phyloP scores from a whole-genome alignment of 2,329 filamentous ascomycete genomes.

The Fusarium subglutinans region DNA sequence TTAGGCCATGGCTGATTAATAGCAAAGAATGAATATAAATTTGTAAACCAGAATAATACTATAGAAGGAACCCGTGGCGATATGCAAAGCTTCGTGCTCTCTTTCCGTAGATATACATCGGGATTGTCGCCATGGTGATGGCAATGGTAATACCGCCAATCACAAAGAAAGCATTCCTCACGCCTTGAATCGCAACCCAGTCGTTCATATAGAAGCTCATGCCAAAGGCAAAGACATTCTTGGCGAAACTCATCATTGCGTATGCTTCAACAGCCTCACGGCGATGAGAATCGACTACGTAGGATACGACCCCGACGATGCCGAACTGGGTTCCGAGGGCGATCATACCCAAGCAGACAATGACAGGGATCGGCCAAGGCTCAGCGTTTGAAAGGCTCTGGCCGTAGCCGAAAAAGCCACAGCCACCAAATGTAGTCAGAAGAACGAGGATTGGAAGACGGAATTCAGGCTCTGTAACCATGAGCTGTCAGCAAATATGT shows the following conservation, averaged over 20 bases:
- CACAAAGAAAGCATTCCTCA: neutral
- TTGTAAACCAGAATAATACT: fast-evolving
- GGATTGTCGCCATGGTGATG: neutral
- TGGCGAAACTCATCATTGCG: neutral
- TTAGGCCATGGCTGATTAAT: fast-evolving
- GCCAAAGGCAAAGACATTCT: neutral
- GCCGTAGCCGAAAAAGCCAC: neutral
- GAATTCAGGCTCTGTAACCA: neutral
- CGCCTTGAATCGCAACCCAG: neutral
- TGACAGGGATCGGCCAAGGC: neutral
- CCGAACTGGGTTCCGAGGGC: neutral
- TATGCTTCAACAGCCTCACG: neutral
- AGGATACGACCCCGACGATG: neutral
- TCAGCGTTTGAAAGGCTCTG: neutral
- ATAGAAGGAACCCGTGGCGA: neutral
- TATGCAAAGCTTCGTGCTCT: neutral
- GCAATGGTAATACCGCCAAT: neutral
- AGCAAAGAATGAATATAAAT: no score
- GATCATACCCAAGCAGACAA: neutral
- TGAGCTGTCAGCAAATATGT: neutral
- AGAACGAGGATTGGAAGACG: neutral
- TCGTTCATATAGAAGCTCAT: neutral
- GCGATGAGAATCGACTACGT: neutral
- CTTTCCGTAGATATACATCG: neutral
- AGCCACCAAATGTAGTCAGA: neutral